Conservation (phyloP, 768 basidiomycete genomes). For the Russula brevipes region DNA sequence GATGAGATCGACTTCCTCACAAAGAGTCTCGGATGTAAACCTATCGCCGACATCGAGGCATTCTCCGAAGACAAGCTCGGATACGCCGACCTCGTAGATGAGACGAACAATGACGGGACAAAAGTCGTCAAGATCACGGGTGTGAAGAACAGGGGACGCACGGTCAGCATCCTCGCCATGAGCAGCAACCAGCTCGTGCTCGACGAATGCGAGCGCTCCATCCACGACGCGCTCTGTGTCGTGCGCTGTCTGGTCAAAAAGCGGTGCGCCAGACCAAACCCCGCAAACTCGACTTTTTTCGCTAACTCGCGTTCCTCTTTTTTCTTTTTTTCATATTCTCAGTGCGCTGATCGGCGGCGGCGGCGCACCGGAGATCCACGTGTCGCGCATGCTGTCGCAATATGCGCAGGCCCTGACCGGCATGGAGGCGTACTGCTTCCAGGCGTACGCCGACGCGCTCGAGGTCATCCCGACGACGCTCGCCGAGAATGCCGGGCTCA, state of each 20-base stretch:
- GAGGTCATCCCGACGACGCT: slow-evolving; percentile 97
- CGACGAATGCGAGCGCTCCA: slow-evolving; percentile 94
- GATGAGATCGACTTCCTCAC: slow-evolving; percentile 98
- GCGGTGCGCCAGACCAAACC: slow-evolving; percentile 50
- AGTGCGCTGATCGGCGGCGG: slow-evolving; percentile 94
- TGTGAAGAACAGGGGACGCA: slow-evolving; percentile 89
- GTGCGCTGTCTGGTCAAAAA: slow-evolving; percentile 98
- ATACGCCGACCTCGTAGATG: slow-evolving; percentile 92
- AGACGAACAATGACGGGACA: slow-evolving; percentile 70
- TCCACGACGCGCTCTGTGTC: slow-evolving; percentile 98
- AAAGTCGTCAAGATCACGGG: slow-evolving; percentile 95
- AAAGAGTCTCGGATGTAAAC: slow-evolving; percentile 92
- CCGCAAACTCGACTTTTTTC: no score
- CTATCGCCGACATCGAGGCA: slow-evolving; percentile 93
- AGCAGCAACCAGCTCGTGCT: slow-evolving; percentile 89
- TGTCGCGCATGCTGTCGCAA: slow-evolving; percentile 86
- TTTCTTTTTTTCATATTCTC: neutral
- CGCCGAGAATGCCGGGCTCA: slow-evolving; percentile 97
- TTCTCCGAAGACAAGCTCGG: slow-evolving; percentile 98
- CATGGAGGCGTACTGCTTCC: slow-evolving; percentile 99
- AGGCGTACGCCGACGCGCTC: slow-evolving; percentile 94
- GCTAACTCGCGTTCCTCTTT: neutral
- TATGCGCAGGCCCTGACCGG: slow-evolving; percentile 91
- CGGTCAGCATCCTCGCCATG: slow-evolving; percentile 92
- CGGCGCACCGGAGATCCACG: slow-evolving; percentile 96